Conservation (phyloP, 2,329 filamentous ascomycete species). For the Didymella exigua region DNA sequence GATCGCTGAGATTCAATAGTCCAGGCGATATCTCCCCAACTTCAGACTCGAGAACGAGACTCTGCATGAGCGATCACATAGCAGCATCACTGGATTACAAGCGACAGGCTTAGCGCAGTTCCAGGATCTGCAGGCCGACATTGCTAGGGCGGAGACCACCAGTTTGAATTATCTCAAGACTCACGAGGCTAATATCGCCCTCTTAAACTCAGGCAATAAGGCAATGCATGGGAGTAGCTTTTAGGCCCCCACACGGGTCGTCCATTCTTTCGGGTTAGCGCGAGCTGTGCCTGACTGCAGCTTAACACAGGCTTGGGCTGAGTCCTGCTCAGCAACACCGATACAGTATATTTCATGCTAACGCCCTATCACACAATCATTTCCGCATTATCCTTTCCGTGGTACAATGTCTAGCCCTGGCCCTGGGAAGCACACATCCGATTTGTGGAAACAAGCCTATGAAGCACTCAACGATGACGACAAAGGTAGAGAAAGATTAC, state of each 20-base stretch:
- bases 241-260: constrained; percentile 10
- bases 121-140: no score
- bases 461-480: constrained; percentile 16
- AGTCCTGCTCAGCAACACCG: background rate
- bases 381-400: background rate
- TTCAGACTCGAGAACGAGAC: background rate
- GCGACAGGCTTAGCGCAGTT: no score
- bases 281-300: constrained; percentile 11
- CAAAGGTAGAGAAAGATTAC: constrained; percentile 19
- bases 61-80: no score
- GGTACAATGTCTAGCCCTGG: constrained; percentile 1
- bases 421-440: constrained; percentile 3
- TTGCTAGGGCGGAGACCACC: no score
- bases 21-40: background rate
- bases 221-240: no score
- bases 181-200: constrained; percentile 23
- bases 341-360: background rate
- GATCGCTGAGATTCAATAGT: background rate
- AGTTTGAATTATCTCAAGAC: constrained; percentile 37
- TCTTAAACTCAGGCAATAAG: no score
- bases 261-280: constrained; percentile 1
- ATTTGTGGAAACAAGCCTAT: constrained; percentile 28
- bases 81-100: no score
- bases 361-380: background rate
- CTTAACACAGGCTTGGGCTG: constrained; percentile 1